phyloP scores from a whole-genome alignment of 805 yeast species.

The Zygosaccharomyces siamensis region DNA sequence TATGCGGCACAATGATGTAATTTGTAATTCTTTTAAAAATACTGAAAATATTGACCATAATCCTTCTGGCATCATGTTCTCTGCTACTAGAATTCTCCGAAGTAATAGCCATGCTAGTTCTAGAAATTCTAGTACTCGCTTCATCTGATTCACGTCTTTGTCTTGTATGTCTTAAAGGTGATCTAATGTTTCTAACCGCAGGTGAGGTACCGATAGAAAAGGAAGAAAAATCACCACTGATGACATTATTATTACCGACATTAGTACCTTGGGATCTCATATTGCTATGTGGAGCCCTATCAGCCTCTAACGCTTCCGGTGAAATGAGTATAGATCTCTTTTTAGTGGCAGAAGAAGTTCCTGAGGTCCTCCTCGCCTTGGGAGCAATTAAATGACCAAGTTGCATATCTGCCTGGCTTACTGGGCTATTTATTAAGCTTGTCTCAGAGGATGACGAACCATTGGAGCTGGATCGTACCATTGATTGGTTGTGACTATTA shows the following conservation, averaged over 20 bases:
- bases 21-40: constrained; percentile 29
- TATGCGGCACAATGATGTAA: constrained; percentile 25
- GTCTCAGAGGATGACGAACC: constrained; percentile 13
- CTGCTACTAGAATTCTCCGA: constrained; percentile 4
- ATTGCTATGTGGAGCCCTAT: constrained; percentile 4
- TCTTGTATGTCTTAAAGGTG: constrained; percentile 13
- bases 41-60: constrained; percentile 30
- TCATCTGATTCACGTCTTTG: constrained; percentile 23
- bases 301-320: constrained; percentile 11
- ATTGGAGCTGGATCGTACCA: constrained; percentile 11
- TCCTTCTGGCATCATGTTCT: constrained; percentile 24
- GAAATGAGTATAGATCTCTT: constrained; percentile 11
- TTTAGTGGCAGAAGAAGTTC: constrained; percentile 8
- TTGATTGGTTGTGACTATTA: constrained; percentile 7
- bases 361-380: constrained; percentile 16
- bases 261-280: constrained; percentile 4
- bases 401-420: constrained; percentile 8
- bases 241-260: not conserved
- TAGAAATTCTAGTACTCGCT: constrained; percentile 8
- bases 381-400: constrained; percentile 18
- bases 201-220: constrained; percentile 15
- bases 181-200: constrained; percentile 11
- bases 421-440: constrained; percentile 7
- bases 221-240: constrained; percentile 3
- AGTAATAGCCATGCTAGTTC: constrained; percentile 6